Evolutionary conservation across 495 filamentous ascomycete species (phyloP).

Genomic region (Xylaria longipes): DNA sequence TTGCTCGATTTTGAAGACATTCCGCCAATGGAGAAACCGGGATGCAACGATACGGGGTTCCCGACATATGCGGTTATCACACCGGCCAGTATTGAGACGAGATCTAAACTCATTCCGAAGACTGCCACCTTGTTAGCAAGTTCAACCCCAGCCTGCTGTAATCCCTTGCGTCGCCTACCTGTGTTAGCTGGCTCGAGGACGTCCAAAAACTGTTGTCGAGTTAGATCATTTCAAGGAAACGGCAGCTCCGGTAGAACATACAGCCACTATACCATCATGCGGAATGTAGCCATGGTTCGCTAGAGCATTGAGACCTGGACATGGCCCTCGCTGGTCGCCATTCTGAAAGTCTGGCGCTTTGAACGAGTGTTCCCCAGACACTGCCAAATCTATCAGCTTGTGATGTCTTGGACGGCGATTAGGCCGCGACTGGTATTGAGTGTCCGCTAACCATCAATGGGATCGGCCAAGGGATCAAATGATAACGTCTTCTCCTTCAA

Average conservation of each 20-base stretch:
- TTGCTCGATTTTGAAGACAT: conserved; percentile 15
- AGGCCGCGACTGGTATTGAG: background rate
- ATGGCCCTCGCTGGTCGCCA: conserved; percentile 43
- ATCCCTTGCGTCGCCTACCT: conserved; percentile 27
- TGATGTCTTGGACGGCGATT: background rate
- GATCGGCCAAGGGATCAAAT: conserved; percentile 8
- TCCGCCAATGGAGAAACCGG: conserved; percentile 36
- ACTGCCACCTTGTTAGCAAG: conserved; percentile 12
- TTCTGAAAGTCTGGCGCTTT: conserved; percentile 11
- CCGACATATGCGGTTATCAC: conserved; percentile 46
- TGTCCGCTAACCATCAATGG: conserved; percentile 15
- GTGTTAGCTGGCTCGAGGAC: conserved; percentile 18
- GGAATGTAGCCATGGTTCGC: conserved; percentile 65
- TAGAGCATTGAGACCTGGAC: conserved; percentile 62
- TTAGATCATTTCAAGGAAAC: conserved; percentile 8
- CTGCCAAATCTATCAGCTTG: conserved; percentile 7
- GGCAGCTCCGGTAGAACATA: conserved; percentile 2
- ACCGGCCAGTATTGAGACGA: conserved; percentile 42
- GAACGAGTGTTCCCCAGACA: conserved; percentile 23
- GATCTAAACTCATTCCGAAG: conserved; percentile 42
- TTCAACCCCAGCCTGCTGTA: background rate
- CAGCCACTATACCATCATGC: conserved; percentile 48
- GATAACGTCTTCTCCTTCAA: conserved; percentile 12
- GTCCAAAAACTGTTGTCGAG: conserved; percentile 15
- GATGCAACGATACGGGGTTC: conserved; percentile 30